Evolutionary conservation across 768 basidiomycete species (phyloP).

Genomic region (Leccinum uliginosum): DNA sequence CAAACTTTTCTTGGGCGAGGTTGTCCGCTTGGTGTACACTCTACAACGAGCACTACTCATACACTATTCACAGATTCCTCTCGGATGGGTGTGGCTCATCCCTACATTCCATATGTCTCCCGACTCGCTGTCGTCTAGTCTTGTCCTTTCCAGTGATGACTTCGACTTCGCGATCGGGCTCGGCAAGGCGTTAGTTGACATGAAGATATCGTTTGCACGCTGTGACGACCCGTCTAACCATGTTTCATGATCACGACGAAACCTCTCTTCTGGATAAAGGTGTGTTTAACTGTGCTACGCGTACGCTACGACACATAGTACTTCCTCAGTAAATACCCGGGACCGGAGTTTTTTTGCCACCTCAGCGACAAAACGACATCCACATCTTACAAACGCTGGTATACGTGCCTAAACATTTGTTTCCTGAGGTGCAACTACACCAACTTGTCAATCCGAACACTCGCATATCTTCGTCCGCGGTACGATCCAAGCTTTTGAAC

Average conservation of each 20-base stretch:
- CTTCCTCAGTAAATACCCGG: not conserved
- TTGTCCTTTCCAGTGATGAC: slow-evolving; percentile 55
- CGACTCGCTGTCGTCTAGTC: slow-evolving; percentile 31
- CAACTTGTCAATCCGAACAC: not conserved
- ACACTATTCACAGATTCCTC: slow-evolving; percentile 47
- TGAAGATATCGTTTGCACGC: slow-evolving; percentile 60
- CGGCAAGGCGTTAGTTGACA: slow-evolving; percentile 61
- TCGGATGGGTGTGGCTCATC: slow-evolving; percentile 87
- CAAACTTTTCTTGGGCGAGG: slow-evolving; percentile 72
- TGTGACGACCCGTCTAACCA: slow-evolving; percentile 1
- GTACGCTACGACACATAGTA: not conserved
- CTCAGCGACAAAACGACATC: not conserved
- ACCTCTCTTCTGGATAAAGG: not conserved
- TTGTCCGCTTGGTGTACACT: slow-evolving; percentile 23
- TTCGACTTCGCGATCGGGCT: slow-evolving; percentile 77
- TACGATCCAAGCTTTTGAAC: not conserved
- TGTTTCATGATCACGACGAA: not conserved
- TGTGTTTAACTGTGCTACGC: not conserved
- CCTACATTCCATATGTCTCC: slow-evolving; percentile 76
- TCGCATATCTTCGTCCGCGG: not conserved
- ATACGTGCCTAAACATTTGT: not conserved
- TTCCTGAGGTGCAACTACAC: not conserved
- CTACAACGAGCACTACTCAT: not conserved
- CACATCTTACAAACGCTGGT: not conserved
- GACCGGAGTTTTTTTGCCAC: not conserved